Evolutionary conservation across 129 eudicot species (phyloP), one percentile per base, ranked within the genome.

Genomic region (Scalesia atractyloides): DNA sequence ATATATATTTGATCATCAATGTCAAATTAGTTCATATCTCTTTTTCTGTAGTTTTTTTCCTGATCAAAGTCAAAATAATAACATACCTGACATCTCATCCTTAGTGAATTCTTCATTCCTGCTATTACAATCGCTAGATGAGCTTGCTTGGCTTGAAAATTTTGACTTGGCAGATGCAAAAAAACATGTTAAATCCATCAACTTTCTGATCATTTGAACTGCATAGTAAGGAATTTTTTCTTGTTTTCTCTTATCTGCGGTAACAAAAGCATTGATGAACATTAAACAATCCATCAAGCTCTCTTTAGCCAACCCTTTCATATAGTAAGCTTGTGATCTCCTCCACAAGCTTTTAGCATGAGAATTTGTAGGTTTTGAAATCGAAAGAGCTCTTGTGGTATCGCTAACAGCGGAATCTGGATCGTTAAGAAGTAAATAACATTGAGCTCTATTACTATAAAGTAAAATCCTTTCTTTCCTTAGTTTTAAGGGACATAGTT

Each of bases 271-370:
- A 74, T 82, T 85, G 37, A 92, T 69, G 79, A 86, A 87, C 84
- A 87, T 66, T 26, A 92, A 70, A 65, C 98, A 92, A 52, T 92
- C 98, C 98, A 92, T 92, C 73, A 92, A 87, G 78, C 98, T 92
- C 81, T 89, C 98, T 71, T 85, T 89, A 48, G 95, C 86, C 82
- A 85, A 58, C 56, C 98, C 98, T 77, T 89, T 89, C 82, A 85
- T 80, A 65, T 89, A 92, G 68, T 89, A 92, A 36, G 98, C 98
- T 70, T 92, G 96, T 70, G 98, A 87, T 82, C 98, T 87, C 70
- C 91, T 85, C 98, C 98, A 92, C 14, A 92, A 83, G 70, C 96
- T 87, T 71, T 85, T 92, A 19, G 78, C 69, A 64, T 92, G 98
- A 62, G 92, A 90, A 44, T 89, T 89, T n/a, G 81, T 70, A 20